Evolutionary conservation across 352 stramenopile genomes (phyloP), one percentile per base, ranked within the genome.

Genomic region (Globisporangium nagaii): DNA sequence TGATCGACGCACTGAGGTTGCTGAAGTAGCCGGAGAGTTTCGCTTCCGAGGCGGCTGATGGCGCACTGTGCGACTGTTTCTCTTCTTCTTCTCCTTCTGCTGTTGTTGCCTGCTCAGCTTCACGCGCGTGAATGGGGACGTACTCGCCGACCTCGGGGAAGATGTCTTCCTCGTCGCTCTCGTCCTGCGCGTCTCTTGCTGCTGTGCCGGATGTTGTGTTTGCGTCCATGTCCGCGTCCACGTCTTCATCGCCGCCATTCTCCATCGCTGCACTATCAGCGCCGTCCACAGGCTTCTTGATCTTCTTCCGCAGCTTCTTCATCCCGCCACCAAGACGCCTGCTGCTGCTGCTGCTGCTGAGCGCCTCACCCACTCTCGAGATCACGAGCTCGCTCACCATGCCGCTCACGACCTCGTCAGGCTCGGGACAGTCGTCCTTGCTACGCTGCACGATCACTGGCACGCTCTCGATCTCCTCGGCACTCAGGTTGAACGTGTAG

Each of bases 61-160:
- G 13, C 15, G 6, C n/a, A 20, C 13, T 36, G 30, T 42, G 30
- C n/a, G 30, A 8, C 27, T 40, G 32, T 22, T 12, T n/a, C 13
- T 48, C 41, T 19, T 20, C 27, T 6, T 40, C 51, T 25, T 58
- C 40, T 39, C 53, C 48, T 7, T 60, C 24, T 19, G 66, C 59
- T 19, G 72, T 17, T 8, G 12, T 17, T 17, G 22, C 13, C 13
- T 42, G 36, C 8, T 22, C 36, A 20, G 12, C 63, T 7, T 37
- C 36, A 8, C 78, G 75, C 32, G 73, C 62, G n/a, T 87, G 71
- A 1, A 86, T 69, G 1, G 82, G 82, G 4, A 92, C 65, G 49
- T 90, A 90, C 19, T 88, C 77, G 2, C 76, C 77, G 12, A 75
- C 76, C 22, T 90, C 74, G 1, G 75, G 70, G 41, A 92, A 92